Conservation (phyloP, 225 moss, liverwort and hornwort species). For the Bryoerythrophyllum caledonicum region DNA sequence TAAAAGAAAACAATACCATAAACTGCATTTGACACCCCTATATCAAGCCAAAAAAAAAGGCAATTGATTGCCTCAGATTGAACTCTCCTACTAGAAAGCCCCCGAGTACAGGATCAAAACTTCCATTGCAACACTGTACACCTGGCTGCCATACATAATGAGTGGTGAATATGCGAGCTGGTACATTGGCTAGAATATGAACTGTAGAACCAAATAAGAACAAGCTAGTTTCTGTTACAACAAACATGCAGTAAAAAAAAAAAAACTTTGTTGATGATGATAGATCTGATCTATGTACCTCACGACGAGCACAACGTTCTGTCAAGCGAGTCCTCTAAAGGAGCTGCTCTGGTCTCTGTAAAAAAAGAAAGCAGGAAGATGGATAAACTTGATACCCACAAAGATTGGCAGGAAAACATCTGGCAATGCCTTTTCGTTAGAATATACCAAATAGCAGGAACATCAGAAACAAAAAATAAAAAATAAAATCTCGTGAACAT, state of each 20-base stretch:
- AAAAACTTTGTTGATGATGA: not conserved
- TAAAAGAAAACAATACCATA: too few relatives aligned
- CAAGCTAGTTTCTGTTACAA: not conserved
- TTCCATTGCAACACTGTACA: not conserved
- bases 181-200: not conserved
- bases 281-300: constrained; percentile 48
- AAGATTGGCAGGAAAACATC: not conserved
- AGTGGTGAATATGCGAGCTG: not conserved
- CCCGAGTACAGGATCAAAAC: not conserved
- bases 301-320: constrained; percentile 82
- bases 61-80: too few relatives aligned
- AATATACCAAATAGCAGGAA: not conserved
- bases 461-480: constrained; percentile 2
- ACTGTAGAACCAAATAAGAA: too few relatives aligned
- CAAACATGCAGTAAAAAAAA: constrained; percentile 6
- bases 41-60: too few relatives aligned
- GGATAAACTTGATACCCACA: too few relatives aligned
- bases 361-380: not conserved
- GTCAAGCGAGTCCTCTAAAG: constrained; percentile 74
- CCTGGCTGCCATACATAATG: constrained; percentile 1
- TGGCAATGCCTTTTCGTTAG: not conserved
- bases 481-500: not conserved
- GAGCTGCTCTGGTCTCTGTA: constrained; percentile 86
- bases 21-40: too few relatives aligned
- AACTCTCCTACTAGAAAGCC: not conserved